Conservation (phyloP, 441 rosid species). For the Pelargonium fulgidum region DNA sequence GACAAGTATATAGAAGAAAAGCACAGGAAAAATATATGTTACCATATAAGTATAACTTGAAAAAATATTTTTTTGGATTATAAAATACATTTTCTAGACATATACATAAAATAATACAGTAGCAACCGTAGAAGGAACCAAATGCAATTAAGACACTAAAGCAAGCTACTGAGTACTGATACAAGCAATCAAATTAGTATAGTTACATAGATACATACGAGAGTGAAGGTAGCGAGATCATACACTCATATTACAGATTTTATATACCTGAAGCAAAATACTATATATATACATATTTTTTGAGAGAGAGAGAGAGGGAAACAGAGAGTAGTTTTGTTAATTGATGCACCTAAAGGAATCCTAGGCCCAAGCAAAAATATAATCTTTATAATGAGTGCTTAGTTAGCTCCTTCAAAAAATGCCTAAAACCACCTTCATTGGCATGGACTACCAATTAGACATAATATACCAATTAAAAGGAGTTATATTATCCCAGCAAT, state of each 20-base stretch:
- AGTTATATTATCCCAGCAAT: background rate
- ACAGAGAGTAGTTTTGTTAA: too few relatives aligned
- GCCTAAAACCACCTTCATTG: background rate
- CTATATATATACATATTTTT: too few relatives aligned
- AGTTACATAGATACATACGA: too few relatives aligned
- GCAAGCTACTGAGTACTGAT: too few relatives aligned
- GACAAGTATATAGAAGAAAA: constrained; percentile 37
- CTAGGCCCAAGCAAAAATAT: background rate
- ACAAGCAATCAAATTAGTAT: too few relatives aligned
- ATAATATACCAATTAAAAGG: background rate
- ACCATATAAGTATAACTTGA: constrained; percentile 28
- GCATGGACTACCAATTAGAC: background rate
- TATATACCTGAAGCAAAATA: too few relatives aligned
- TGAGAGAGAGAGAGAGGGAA: too few relatives aligned
- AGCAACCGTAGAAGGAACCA: constrained; percentile 4
- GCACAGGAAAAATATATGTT: constrained; percentile 32
- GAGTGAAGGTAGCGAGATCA: too few relatives aligned
- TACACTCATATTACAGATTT: too few relatives aligned
- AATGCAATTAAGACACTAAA: too few relatives aligned
- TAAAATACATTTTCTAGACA: constrained; percentile 17
- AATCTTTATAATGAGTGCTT: background rate
- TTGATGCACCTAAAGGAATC: background rate
- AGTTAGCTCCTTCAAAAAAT: background rate
- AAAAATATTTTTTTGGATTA: constrained; percentile 21
- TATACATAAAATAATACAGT: constrained; percentile 11